phyloP scores from a whole-genome alignment of 2,329 filamentous ascomycete genomes.

The Talaromyces funiculosus region DNA sequence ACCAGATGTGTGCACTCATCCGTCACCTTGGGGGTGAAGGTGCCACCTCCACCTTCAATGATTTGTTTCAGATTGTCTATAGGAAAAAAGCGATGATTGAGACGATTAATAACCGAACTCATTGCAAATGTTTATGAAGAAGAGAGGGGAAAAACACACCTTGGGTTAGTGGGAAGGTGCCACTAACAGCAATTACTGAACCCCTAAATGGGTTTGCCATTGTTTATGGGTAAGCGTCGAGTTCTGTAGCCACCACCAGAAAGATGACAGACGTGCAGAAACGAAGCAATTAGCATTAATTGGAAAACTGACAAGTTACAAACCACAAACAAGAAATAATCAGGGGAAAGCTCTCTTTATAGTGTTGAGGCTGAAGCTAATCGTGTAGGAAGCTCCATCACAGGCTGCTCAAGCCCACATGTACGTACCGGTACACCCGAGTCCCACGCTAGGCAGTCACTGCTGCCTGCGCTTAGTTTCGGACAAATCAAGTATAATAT shows the following conservation, averaged over 20 bases:
- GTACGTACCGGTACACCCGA: no score
- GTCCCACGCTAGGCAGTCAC: background rate
- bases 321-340: background rate
- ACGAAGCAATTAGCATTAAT: background rate
- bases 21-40: slow-evolving; percentile 26
- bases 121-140: background rate
- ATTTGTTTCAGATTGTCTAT: slow-evolving; percentile 28
- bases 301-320: background rate
- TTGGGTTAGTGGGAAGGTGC: slow-evolving; percentile 55
- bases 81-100: background rate
- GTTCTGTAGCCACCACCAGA: no score
- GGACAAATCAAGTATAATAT: no score
- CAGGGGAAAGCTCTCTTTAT: background rate
- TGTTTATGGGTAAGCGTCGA: background rate
- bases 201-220: slow-evolving; percentile 28
- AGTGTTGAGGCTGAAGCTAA: slow-evolving; percentile 1
- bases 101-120: background rate
- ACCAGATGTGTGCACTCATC: slow-evolving; percentile 36
- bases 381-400: no score
- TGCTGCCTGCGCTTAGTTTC: slow-evolving; percentile 8
- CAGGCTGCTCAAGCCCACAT: no score
- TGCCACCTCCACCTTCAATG: slow-evolving; percentile 31
- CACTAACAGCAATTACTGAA: slow-evolving; percentile 51
- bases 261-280: background rate
- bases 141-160: slow-evolving; percentile 22